Evolutionary conservation across 257 asterid species (phyloP).

Genomic region (Solanum rostratum): DNA sequence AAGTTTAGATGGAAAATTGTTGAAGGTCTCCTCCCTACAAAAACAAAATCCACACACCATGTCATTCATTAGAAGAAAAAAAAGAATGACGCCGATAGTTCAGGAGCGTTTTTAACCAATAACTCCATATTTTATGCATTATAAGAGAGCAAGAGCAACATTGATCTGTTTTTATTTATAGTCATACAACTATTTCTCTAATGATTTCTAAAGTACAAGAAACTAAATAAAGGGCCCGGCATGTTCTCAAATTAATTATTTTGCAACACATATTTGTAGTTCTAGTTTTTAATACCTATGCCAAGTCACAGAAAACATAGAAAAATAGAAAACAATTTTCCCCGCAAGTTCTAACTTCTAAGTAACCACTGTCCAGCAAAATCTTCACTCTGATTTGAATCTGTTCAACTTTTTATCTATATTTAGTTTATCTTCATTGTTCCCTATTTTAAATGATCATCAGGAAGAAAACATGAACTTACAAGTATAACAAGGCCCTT

Average conservation of each 20-base stretch:
- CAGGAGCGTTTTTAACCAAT: too few relatives aligned
- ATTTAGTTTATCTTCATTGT: neutral
- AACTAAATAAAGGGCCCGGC: neutral
- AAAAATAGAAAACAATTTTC: neutral
- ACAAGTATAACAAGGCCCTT: neutral
- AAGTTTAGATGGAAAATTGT: constrained; percentile 52
- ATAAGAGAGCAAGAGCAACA: neutral
- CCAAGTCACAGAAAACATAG: neutral
- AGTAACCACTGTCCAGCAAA: neutral
- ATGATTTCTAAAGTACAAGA: neutral
- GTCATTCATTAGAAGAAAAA: neutral
- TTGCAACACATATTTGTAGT: neutral
- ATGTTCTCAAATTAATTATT: neutral
- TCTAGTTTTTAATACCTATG: neutral
- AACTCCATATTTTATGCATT: neutral
- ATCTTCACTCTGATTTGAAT: neutral
- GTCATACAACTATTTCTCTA: too few relatives aligned
- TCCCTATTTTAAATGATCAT: neutral
- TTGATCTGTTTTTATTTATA: neutral
- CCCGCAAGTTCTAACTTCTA: neutral
- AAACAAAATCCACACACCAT: constrained; percentile 7
- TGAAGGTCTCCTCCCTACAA: constrained; percentile 91
- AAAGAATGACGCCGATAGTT: neutral
- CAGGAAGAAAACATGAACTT: neutral
- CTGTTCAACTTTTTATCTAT: neutral